Base-by-base conservation (phyloP, 2,329 filamentous ascomycete genomes). In the Neopestalotiopsis sp. region DNA sequence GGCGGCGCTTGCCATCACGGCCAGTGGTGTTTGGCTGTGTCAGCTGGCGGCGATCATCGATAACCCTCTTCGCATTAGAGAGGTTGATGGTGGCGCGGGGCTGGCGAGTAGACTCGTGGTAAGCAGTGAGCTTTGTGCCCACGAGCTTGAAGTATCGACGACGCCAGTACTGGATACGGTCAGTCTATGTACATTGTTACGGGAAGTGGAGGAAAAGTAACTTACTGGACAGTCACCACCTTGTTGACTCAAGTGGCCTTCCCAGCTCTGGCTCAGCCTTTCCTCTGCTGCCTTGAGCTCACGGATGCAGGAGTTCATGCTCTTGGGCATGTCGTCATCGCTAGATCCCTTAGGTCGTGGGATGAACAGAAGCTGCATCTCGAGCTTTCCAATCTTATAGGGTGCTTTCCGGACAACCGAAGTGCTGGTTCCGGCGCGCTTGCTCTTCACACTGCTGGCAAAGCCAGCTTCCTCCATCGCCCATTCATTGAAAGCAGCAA, bases 401-500 rank as follows among this genome's bases (percentile, higher is more conserved):
- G 96, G 96, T 13, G 96, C 95, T 66, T 92, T 90, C 69, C 96
- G 91, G 57, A 94, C 89, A 66, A 93, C 88, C 17, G 89, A 86
- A 30, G 87, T 88, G 72, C 88, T 90, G 57, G 90, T 89, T 38
- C 75, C 77, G 13, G 75, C 72, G 71, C 93, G 93, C 89, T 98
- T 98, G 86, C 94, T 98, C 87, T 97, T 97, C 71, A 97, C 92
- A 80, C 94, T 98, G 76, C 91, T 97, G 5, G 92, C 89, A 70
- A 91, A 91, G 30, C 86, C 86, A 10, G 89, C 90, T 74, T 96
- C 93, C 78, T 99, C 96, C 3, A 93, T 91, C 0, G 96, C 96
- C 96, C 96, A 99, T 83, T 99, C 96, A 77, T 99, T 99, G 88
- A 98, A 99, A 81, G 94, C 97, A 20, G 94, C 93, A 68, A 98